phyloP scores from a whole-genome alignment of 208 protist genomes.

The Leishmania major region DNA sequence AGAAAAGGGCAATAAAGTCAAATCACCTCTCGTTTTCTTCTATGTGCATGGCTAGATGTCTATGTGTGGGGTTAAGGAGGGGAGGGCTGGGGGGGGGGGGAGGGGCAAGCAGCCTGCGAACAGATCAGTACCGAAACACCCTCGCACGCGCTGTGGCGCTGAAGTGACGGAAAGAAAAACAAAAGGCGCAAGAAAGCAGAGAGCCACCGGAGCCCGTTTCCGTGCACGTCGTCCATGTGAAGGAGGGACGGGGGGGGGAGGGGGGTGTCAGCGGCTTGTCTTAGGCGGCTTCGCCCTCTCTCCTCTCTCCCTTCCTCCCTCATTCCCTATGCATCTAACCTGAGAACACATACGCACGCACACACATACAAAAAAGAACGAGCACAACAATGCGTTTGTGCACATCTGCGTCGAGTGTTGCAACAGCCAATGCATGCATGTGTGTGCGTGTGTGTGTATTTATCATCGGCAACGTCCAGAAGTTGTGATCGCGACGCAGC shows the following conservation, averaged over 20 bases:
- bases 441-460: neutral
- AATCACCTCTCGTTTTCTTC: neutral
- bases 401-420: neutral
- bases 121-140: neutral
- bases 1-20: neutral
- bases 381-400: neutral
- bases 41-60: neutral
- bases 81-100: neutral
- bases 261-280: neutral
- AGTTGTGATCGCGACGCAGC: neutral
- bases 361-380: neutral
- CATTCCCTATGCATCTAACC: neutral
- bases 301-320: neutral
- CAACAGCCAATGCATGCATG: neutral
- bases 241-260: neutral
- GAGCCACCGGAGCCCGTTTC: neutral
- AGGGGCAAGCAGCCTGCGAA: neutral
- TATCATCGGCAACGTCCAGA: neutral
- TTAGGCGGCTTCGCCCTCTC: neutral
- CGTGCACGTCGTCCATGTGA: neutral
- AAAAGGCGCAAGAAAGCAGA: neutral
- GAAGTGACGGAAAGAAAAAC: neutral
- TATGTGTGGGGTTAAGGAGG: neutral
- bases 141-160: neutral
- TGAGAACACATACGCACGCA: neutral